Conservation (phyloP, 257 asterid species). For the Ehretia macrophylla region DNA sequence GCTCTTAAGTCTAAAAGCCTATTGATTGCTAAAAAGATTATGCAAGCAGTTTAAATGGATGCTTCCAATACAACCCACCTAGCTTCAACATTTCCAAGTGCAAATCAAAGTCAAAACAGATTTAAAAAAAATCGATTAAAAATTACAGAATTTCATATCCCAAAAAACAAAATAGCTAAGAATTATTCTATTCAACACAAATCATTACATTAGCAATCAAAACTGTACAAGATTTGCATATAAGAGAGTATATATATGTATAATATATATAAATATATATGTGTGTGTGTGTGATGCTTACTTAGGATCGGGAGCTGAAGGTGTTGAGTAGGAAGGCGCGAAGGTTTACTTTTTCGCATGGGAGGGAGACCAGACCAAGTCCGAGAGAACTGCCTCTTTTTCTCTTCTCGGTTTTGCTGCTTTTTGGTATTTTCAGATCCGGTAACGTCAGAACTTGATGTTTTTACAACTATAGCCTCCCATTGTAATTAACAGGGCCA, state of each 20-base stretch:
- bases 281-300: not conserved
- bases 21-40: too few species aligned
- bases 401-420: not conserved
- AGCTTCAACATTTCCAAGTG: not conserved
- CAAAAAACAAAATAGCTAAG: not conserved
- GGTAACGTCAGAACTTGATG: too few species aligned
- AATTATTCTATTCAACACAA: not conserved
- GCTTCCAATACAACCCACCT: not conserved
- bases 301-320: not conserved
- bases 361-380: too few species aligned
- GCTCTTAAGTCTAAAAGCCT: too few species aligned
- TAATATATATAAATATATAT: too few species aligned
- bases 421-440: too few species aligned
- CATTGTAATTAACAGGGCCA: too few species aligned
- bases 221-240: too few species aligned
- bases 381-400: too few species aligned
- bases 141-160: not conserved
- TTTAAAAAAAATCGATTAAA: too few species aligned
- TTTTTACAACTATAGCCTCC: too few species aligned
- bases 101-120: not conserved
- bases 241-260: too few species aligned
- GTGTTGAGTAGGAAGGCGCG: not conserved
- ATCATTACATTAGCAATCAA: not conserved
- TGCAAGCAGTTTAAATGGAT: not conserved
- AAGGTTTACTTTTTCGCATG: not conserved